Conservation (phyloP, 306 rosid genomes). For the Gleditsia sinensis region DNA sequence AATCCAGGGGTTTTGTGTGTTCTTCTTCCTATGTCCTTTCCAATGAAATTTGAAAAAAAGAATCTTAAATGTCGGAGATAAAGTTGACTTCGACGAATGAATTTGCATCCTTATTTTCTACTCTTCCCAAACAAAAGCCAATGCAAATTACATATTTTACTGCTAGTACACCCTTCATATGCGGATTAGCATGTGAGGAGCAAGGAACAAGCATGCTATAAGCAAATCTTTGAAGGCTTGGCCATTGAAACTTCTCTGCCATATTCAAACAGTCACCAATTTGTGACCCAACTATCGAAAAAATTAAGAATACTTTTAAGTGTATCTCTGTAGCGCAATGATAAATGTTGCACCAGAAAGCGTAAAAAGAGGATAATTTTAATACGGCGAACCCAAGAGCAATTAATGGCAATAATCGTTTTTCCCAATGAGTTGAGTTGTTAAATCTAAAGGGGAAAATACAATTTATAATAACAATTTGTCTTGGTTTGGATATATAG, state of each 20-base stretch:
- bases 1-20: conserved; percentile 24
- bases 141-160: conserved; percentile 31
- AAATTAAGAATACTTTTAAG: conserved; percentile 10
- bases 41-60: conserved; percentile 4
- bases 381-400: conserved; percentile 30
- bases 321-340: conserved; percentile 32
- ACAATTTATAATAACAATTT: not conserved
- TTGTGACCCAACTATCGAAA: conserved; percentile 28
- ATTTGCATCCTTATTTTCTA: not conserved
- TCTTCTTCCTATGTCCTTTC: conserved; percentile 21
- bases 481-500: conserved; percentile 13
- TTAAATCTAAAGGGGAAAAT: not conserved
- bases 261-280: conserved; percentile 18
- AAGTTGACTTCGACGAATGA: conserved; percentile 28
- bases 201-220: conserved; percentile 29
- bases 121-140: conserved; percentile 20
- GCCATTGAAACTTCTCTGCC: conserved; percentile 33
- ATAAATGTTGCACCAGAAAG: not conserved
- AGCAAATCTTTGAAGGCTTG: conserved; percentile 31
- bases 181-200: conserved; percentile 56
- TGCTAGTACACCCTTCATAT: conserved; percentile 28
- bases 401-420: conserved; percentile 1
- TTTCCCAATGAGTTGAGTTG: conserved; percentile 18
- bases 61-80: not conserved
- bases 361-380: not conserved